phyloP scores from a whole-genome alignment of 176 grass and related monocot species.

The Avena insularis region DNA sequence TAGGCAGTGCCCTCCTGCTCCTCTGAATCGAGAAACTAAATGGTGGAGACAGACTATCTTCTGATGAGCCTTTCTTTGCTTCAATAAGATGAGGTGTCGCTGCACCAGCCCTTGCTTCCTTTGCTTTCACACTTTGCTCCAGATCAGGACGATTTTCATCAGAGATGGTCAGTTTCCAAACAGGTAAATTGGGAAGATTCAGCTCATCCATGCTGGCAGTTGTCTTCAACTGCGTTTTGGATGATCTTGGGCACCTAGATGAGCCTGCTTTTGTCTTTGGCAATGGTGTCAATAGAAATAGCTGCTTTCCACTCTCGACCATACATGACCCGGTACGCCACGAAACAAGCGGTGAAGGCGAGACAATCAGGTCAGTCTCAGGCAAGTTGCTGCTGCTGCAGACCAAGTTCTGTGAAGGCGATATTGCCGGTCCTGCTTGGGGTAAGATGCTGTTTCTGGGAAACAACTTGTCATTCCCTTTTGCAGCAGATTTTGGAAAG shows the following conservation, averaged over 20 bases:
- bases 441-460: slow-evolving; percentile 33
- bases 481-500: slow-evolving; percentile 41
- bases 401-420: slow-evolving; percentile 50
- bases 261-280: slow-evolving; percentile 53
- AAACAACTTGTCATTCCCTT: slow-evolving; percentile 29
- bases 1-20: slow-evolving; percentile 41
- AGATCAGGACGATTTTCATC: slow-evolving; percentile 25
- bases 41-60: slow-evolving; percentile 34
- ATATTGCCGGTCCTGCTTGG: slow-evolving; percentile 42
- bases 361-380: slow-evolving; percentile 67
- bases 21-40: slow-evolving; percentile 58
- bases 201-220: slow-evolving; percentile 17
- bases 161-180: slow-evolving; percentile 50
- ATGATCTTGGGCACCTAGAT: slow-evolving; percentile 51
- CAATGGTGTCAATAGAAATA: slow-evolving; percentile 89
- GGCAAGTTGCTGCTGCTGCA: slow-evolving; percentile 35
- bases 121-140: slow-evolving; percentile 40
- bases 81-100: slow-evolving; percentile 29
- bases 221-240: slow-evolving; percentile 41
- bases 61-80: slow-evolving; percentile 36
- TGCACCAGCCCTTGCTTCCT: slow-evolving; percentile 22
- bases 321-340: slow-evolving; percentile 74
- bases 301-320: slow-evolving; percentile 73
- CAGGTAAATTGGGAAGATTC: slow-evolving; percentile 46
- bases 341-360: slow-evolving; percentile 92